These are phyloP conservation scores for Fusarium sp. DNA, from an alignment of 2,329 filamentous ascomycete genomes.

Conservation along the genomic window DNA sequence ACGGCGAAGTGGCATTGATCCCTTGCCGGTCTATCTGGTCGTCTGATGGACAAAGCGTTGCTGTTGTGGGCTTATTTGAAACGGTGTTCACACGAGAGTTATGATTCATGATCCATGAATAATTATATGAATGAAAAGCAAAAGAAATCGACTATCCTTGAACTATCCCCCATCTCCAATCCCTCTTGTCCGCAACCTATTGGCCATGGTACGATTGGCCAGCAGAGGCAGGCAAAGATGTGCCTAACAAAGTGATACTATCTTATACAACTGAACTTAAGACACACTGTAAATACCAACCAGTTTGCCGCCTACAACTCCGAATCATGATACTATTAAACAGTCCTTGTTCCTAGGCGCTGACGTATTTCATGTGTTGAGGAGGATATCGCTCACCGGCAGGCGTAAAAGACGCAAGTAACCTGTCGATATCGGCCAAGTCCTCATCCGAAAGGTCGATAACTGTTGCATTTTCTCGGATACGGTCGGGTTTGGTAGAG, in stretches of 20 bases:
- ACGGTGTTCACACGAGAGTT: constrained; percentile 21
- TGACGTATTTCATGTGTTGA: constrained; percentile 30
- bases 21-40: constrained; percentile 57
- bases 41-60: constrained; percentile 48
- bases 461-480: constrained; percentile 70
- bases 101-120: constrained; percentile 27
- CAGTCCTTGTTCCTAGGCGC: constrained; percentile 16
- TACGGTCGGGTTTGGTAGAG: constrained; percentile 66
- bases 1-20: constrained; percentile 42
- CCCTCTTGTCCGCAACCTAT: background rate
- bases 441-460: constrained; percentile 65
- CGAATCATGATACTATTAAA: background rate
- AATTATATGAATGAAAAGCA: constrained; percentile 12
- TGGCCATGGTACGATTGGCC: background rate
- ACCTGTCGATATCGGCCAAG: constrained; percentile 62
- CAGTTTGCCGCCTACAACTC: background rate
- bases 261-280: background rate
- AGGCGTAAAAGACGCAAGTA: constrained; percentile 61
- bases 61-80: constrained; percentile 52
- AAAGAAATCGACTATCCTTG: background rate
- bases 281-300: background rate
- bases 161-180: background rate
- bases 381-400: constrained; percentile 63
- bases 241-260: background rate
- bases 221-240: background rate